Base-by-base conservation (phyloP, 2,329 filamentous ascomycete genomes). In the Iodosphaeria phyllophila region DNA sequence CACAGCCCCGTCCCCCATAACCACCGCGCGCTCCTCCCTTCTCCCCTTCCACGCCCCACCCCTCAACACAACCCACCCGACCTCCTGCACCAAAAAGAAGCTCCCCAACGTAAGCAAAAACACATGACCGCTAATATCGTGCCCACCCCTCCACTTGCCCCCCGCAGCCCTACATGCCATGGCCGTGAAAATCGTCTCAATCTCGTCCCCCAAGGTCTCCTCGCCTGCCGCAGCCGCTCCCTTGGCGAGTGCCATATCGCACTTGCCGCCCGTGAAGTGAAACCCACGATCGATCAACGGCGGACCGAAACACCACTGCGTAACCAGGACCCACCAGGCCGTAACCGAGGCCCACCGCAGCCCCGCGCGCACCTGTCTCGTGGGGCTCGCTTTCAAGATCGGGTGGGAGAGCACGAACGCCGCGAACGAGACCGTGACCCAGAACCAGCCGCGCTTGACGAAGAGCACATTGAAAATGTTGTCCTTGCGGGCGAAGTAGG, bases 291-390 rank as follows among this genome's bases (percentile, higher is more conserved):
- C 89, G 39, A 95, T 86, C 24, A 98, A 57, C 12, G 83, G 63
- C 3, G 89, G 73, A 0, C 89, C 89, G 41, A 98, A 93, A 48
- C 73, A 95, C 89, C 89, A 95, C 56, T 95, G 89, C 34, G 89
- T 98, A 11, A 89, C 72, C 19, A 82, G 53, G 20, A 82, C 58
- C 89, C 89, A 98, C 50, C 73, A 74, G 2, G 52, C 40, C 6
- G 89, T 95, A 0, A 82, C 66, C 6, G 74, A 51, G 0, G 35
- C 55, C 60, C 82, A 98, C 23, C 89, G 64, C 13, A 74, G 24
- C 2, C 56, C 41, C 0, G 77, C 80, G 30, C 70, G 63, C 8
- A 64, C 26, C n/a, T 60, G 48, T 15, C 58, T 49, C 20, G 51
- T 27, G 9, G 27, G 13, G 11, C 8, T 21, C 38, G 43, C 16